Conservation (phyloP, 1,284 basidiomycete species). For the Boletus semigastroideus region DNA sequence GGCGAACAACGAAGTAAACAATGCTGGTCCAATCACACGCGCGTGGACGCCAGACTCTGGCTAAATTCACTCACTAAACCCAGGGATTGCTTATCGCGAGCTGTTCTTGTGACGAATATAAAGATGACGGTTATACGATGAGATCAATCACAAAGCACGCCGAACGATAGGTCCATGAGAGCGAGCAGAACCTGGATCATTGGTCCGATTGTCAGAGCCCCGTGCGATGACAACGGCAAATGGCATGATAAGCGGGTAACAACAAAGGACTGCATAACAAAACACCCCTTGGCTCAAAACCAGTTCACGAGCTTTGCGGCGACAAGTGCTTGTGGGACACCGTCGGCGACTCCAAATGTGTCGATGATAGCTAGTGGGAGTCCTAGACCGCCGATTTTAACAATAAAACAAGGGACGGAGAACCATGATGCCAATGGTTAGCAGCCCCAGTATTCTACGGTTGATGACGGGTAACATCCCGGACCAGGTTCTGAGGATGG, state of each 20-base stretch:
- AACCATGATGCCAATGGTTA: slow-evolving; percentile 63
- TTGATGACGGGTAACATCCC: slow-evolving; percentile 63
- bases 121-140: not conserved
- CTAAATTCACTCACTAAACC: slow-evolving; percentile 53
- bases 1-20: slow-evolving; percentile 39
- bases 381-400: slow-evolving; percentile 64
- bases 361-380: slow-evolving; percentile 62
- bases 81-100: slow-evolving; percentile 30
- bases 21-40: slow-evolving; percentile 48
- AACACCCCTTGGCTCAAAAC: slow-evolving; percentile 57
- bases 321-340: slow-evolving; percentile 57
- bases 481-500: slow-evolving; percentile 32
- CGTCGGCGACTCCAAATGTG: slow-evolving; percentile 58
- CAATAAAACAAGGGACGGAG: slow-evolving; percentile 58
- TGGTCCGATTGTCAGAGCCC: not conserved
- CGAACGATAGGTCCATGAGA: not conserved
- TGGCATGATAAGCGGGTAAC: slow-evolving; percentile 48
- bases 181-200: not conserved
- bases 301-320: slow-evolving; percentile 54
- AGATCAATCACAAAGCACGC: not conserved
- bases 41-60: slow-evolving; percentile 46
- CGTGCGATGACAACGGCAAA: slow-evolving; percentile 31
- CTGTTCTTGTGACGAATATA: not conserved
- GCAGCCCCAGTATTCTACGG: slow-evolving; percentile 32
- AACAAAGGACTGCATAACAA: slow-evolving; percentile 47